Conservation (phyloP, 202 grass and related monocot species). For the Brachypodium distachyon region DNA sequence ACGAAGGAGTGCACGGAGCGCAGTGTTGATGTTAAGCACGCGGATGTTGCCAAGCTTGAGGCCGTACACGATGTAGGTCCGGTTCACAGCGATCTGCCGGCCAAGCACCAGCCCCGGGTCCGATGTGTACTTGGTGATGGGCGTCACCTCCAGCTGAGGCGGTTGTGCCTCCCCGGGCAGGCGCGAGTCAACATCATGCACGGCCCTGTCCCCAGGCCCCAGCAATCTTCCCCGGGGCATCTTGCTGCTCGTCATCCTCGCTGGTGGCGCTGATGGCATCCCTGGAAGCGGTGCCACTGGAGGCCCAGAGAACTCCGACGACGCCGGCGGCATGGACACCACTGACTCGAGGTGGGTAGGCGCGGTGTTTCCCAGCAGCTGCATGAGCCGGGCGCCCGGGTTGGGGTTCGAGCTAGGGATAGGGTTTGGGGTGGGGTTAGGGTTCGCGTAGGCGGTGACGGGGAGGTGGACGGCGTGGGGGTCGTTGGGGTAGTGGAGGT, state of each 20-base stretch:
- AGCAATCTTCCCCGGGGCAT: conserved; percentile 71
- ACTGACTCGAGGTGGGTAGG: conserved; percentile 46
- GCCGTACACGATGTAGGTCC: conserved; percentile 81
- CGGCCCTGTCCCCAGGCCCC: conserved; percentile 40
- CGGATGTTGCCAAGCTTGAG: conserved; percentile 79
- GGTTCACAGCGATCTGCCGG: conserved; percentile 86
- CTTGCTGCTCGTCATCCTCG: conserved; percentile 76
- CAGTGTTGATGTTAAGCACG: conserved; percentile 91
- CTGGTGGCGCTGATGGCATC: conserved; percentile 40
- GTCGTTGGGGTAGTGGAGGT: conserved; percentile 39
- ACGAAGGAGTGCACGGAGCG: conserved; percentile 75
- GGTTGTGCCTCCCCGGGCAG: conserved; percentile 64
- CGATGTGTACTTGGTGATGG: conserved; percentile 92
- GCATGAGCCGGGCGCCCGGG: conserved; percentile 65
- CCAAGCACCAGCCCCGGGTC: conserved; percentile 83
- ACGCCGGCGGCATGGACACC: conserved; percentile 39
- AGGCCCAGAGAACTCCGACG: conserved; percentile 22
- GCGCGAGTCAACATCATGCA: conserved; percentile 76
- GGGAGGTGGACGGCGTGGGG: conserved; percentile 20
- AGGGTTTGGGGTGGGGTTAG: conserved; percentile 31
- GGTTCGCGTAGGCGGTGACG: conserved; percentile 21
- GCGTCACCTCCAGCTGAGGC: conserved; percentile 86
- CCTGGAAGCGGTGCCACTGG: conserved; percentile 14
- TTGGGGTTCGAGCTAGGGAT: conserved; percentile 24
- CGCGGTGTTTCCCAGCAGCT: conserved; percentile 58